These are phyloP conservation scores for Lactarius trivialis DNA, from an alignment of 768 basidiomycete genomes.

Conservation along the genomic window DNA sequence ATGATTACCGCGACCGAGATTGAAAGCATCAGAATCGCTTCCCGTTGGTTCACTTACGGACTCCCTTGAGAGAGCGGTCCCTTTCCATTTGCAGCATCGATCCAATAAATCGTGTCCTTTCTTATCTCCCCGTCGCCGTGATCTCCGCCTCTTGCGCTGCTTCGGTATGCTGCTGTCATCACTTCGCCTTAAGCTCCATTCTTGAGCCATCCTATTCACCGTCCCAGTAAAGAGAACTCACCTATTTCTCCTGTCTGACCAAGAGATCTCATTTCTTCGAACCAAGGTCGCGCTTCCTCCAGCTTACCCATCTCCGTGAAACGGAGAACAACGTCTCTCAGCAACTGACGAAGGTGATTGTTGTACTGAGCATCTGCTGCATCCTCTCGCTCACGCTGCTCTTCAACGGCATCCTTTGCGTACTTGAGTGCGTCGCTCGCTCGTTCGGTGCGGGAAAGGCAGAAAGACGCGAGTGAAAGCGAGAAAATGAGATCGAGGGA, in stretches of 20 bases:
- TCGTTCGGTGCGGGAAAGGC: conserved; percentile 11
- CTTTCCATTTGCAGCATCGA: neutral
- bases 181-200: neutral
- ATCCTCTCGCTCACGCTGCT: conserved; percentile 8
- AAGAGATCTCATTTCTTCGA: conserved; percentile 3
- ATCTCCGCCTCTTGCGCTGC: neutral
- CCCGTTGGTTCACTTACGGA: neutral
- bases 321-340: conserved; percentile 8
- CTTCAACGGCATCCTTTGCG: conserved; percentile 15
- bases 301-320: neutral
- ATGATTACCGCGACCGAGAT: neutral
- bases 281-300: neutral
- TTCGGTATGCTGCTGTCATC: neutral
- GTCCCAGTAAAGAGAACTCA: neutral
- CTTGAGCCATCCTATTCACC: neutral
- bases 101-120: neutral
- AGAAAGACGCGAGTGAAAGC: conserved; percentile 12
- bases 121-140: neutral
- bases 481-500: conserved; percentile 9
- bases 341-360: neutral
- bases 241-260: neutral
- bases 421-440: conserved; percentile 3
- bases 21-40: neutral
- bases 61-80: neutral
- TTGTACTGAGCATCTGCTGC: neutral